Evolutionary conservation across 495 filamentous ascomycete species (phyloP).

Genomic region (Mytilinidion resinicola): DNA sequence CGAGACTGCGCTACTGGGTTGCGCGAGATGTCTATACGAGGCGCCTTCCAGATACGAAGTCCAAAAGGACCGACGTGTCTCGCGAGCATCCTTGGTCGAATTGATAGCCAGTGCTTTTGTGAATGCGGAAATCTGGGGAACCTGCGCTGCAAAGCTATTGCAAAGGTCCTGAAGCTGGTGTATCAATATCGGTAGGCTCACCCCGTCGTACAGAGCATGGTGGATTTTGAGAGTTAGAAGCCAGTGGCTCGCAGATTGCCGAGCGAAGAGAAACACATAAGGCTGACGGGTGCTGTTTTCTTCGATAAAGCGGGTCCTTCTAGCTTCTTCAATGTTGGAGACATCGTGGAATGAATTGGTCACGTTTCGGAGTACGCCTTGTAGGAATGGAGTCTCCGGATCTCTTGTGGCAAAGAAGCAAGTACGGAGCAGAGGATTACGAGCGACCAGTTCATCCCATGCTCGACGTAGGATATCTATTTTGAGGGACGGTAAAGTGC

Average conservation of each 20-base stretch:
- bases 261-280: constrained; percentile 28
- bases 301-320: constrained; percentile 15
- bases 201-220: constrained; percentile 56
- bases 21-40: constrained; percentile 7
- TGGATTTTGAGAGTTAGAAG: constrained; percentile 49
- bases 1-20: background rate
- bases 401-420: constrained; percentile 47
- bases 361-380: constrained; percentile 41
- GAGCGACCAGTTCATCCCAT: constrained; percentile 51
- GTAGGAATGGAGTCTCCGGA: constrained; percentile 45
- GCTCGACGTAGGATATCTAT: constrained; percentile 40
- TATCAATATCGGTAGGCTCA: constrained; percentile 48
- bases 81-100: constrained; percentile 12
- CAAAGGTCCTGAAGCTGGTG: constrained; percentile 41
- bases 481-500: constrained; percentile 24
- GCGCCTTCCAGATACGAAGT: constrained; percentile 42
- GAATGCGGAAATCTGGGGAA: constrained; percentile 7
- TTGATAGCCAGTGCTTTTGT: constrained; percentile 32
- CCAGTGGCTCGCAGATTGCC: constrained; percentile 25
- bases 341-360: constrained; percentile 13
- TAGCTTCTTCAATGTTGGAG: constrained; percentile 18
- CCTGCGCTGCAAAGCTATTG: constrained; percentile 6
- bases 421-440: constrained; percentile 57
- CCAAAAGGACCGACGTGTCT: constrained; percentile 46
- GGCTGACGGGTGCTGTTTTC: constrained; percentile 24